These are phyloP conservation scores for Carex littledalei DNA, from an alignment of 176 grass and related monocot species.

Conservation along the genomic window DNA sequence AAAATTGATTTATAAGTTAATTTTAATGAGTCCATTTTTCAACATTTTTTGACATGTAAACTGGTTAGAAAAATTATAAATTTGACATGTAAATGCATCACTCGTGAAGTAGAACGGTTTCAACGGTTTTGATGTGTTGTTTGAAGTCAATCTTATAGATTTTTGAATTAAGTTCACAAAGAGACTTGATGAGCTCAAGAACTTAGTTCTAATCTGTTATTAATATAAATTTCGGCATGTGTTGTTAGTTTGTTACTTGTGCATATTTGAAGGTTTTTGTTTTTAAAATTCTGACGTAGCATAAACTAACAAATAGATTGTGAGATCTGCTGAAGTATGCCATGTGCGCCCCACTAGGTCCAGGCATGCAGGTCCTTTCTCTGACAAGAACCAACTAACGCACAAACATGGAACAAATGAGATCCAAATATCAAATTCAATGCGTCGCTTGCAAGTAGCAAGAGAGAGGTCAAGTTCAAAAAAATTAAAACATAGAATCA, in stretches of 20 bases:
- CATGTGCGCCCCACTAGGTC: slow-evolving; percentile 7
- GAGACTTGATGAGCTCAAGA: no score
- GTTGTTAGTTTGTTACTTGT: not conserved
- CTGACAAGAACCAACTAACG: not conserved
- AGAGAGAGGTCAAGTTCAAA: not conserved
- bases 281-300: not conserved
- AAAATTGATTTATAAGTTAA: no score
- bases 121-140: no score
- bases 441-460: not conserved
- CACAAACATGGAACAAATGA: not conserved
- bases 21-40: no score
- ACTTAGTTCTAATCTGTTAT: no score
- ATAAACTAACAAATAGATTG: not conserved
- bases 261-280: not conserved
- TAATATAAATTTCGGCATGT: no score
- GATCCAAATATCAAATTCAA: not conserved
- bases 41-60: no score
- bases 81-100: no score
- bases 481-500: not conserved
- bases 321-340: not conserved
- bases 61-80: no score
- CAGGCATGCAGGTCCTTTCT: not conserved
- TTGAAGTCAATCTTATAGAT: no score
- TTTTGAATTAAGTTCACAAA: no score
- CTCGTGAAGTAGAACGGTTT: no score